Conservation (phyloP, 805 yeast species). For the Cyberlindnera veronae region DNA sequence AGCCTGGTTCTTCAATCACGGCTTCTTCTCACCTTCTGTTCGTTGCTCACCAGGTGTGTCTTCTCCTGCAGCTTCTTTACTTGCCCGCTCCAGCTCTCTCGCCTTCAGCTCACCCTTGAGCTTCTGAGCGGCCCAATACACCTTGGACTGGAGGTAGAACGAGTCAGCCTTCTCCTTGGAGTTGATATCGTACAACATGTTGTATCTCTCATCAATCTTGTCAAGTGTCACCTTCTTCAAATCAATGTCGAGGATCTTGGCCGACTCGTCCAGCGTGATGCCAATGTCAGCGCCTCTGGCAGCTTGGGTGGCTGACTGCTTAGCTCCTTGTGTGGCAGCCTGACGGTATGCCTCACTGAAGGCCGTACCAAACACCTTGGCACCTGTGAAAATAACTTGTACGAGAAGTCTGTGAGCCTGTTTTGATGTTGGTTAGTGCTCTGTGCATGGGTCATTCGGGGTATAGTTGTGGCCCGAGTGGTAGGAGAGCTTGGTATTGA, state of each 20-base stretch:
- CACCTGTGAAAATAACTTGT: slow-evolving; percentile 90
- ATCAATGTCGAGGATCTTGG: slow-evolving; percentile 84
- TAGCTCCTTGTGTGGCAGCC: slow-evolving; percentile 90
- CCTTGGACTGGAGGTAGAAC: slow-evolving; percentile 89
- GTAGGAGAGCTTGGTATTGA: too few species aligned
- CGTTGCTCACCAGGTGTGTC: slow-evolving; percentile 4
- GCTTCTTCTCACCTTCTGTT: slow-evolving; percentile 8
- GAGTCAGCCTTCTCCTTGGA: slow-evolving; percentile 95
- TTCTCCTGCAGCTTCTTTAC: slow-evolving; percentile 17
- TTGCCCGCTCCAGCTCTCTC: slow-evolving; percentile 38
- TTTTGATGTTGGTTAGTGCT: background rate
- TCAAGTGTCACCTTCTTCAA: slow-evolving; percentile 52
- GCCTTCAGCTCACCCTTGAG: slow-evolving; percentile 73
- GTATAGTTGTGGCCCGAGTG: too few species aligned
- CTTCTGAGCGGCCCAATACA: slow-evolving; percentile 91
- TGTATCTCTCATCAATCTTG: slow-evolving; percentile 65
- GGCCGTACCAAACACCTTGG: slow-evolving; percentile 93
- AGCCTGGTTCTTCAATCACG: too few species aligned
- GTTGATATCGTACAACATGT: slow-evolving; percentile 82
- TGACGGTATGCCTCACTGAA: slow-evolving; percentile 96
- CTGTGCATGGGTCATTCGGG: too few species aligned
- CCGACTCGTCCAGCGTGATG: slow-evolving; percentile 82
- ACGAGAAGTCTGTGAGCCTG: slow-evolving; percentile 89
- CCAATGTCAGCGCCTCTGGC: slow-evolving; percentile 57
- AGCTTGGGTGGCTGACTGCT: slow-evolving; percentile 54